Conservation (phyloP, 208 protist species). For the Acanthamoeba lenticulata region DNA sequence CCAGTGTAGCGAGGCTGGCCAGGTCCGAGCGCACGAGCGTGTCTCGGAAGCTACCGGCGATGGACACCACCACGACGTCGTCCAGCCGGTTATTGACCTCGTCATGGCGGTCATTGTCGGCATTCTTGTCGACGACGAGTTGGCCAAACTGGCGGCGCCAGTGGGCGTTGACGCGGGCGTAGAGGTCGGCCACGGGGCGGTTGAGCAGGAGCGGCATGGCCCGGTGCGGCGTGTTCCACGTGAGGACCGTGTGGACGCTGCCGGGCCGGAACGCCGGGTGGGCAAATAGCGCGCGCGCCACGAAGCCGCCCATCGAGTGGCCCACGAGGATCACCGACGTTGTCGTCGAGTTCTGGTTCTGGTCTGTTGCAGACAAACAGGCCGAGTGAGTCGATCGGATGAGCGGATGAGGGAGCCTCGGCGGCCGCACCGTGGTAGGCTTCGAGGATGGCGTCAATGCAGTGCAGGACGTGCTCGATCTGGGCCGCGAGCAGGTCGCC, state of each 20-base stretch:
- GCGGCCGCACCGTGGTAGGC: background rate
- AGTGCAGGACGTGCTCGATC: slow-evolving; percentile 2
- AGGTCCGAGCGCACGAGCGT: slow-evolving; percentile 55
- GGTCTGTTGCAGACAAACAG: background rate
- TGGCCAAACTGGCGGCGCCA: background rate
- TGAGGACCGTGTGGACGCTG: slow-evolving; percentile 56
- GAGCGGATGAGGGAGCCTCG: background rate
- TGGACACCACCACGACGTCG: slow-evolving; percentile 50
- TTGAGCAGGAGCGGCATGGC: background rate
- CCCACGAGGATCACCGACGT: slow-evolving; percentile 57
- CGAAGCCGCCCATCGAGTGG: slow-evolving; percentile 67
- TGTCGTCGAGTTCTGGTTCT: background rate
- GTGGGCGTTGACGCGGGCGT: slow-evolving; percentile 61
- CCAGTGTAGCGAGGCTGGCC: background rate
- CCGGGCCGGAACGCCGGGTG: background rate
- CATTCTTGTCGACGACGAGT: background rate
- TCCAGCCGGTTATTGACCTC: background rate
- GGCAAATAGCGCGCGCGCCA: slow-evolving; percentile 22
- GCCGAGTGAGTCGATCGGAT: background rate
- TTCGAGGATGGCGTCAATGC: slow-evolving; percentile 35
- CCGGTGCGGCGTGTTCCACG: slow-evolving; percentile 45
- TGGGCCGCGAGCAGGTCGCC: slow-evolving; percentile 29
- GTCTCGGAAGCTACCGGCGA: slow-evolving; percentile 66
- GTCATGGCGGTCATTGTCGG: background rate
- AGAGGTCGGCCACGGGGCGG: slow-evolving; percentile 22